Conservation (phyloP, 768 basidiomycete species). For the Russula foetens region DNA sequence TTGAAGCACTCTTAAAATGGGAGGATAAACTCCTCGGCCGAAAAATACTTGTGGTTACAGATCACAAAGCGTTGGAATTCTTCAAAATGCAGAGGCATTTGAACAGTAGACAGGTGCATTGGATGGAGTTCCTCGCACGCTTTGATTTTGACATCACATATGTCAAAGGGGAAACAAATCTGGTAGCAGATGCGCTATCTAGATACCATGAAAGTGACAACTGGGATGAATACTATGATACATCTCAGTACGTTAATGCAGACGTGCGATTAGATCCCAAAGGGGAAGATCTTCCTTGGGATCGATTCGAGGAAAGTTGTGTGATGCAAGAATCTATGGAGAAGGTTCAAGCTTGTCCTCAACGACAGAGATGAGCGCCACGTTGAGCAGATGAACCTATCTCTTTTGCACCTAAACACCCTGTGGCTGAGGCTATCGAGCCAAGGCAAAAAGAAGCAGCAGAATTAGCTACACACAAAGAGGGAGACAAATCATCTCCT, state of each 20-base stretch:
- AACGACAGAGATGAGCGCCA: too few species aligned
- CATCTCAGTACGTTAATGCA: neutral
- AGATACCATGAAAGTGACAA: neutral
- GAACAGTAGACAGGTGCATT: neutral
- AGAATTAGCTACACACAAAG: too few species aligned
- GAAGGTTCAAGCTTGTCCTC: too few species aligned
- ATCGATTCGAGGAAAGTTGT: neutral
- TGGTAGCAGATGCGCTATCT: neutral
- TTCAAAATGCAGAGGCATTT: neutral
- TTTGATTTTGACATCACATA: neutral
- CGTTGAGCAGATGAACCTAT: too few species aligned
- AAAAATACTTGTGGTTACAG: neutral
- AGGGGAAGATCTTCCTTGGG: neutral
- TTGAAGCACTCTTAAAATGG: neutral
- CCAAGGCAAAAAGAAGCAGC: too few species aligned
- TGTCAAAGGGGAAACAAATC: neutral
- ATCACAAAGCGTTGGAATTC: neutral
- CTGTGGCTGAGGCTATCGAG: too few species aligned
- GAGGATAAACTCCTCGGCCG: neutral
- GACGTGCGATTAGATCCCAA: neutral
- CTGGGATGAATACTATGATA: neutral
- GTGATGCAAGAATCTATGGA: neutral
- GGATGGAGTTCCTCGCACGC: neutral
- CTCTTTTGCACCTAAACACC: too few species aligned
- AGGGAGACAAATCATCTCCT: too few species aligned